phyloP scores from a whole-genome alignment of 306 rosid genomes.

The Gleditsia sinensis region DNA sequence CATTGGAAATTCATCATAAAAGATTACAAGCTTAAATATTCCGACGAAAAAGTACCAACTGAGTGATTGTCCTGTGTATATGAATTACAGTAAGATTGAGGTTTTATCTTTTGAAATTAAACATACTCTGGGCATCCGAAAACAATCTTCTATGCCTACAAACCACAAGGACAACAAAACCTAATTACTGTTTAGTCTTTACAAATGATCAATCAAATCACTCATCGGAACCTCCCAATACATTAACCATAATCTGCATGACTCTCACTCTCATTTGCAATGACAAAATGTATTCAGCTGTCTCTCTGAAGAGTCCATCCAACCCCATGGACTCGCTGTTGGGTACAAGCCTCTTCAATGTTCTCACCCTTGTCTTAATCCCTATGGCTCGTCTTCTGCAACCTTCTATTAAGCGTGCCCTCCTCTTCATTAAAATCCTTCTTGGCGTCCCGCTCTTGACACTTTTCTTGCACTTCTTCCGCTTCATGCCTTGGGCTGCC shows the following conservation, averaged over 20 bases:
- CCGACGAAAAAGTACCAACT: no score
- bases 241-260: constrained; percentile 79
- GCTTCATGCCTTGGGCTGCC: constrained; percentile 26
- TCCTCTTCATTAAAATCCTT: constrained; percentile 52
- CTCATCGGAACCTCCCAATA: constrained; percentile 48
- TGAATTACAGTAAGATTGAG: no score
- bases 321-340: constrained; percentile 48
- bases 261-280: constrained; percentile 72
- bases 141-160: no score
- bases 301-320: constrained; percentile 79
- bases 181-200: no score
- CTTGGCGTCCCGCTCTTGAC: constrained; percentile 28
- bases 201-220: constrained; percentile 35
- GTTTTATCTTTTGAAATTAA: no score
- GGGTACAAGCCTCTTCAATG: constrained; percentile 68
- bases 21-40: no score
- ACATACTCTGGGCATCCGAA: no score
- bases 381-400: constrained; percentile 41
- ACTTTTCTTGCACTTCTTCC: constrained; percentile 5
- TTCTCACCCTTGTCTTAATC: constrained; percentile 65
- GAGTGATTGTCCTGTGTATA: no score
- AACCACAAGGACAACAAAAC: no score
- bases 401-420: constrained; percentile 21
- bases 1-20: no score
- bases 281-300: constrained; percentile 75